These are phyloP conservation scores for Linderina pennispora DNA, from an alignment of 192 early-diverging fungal species.

Conservation along the genomic window DNA sequence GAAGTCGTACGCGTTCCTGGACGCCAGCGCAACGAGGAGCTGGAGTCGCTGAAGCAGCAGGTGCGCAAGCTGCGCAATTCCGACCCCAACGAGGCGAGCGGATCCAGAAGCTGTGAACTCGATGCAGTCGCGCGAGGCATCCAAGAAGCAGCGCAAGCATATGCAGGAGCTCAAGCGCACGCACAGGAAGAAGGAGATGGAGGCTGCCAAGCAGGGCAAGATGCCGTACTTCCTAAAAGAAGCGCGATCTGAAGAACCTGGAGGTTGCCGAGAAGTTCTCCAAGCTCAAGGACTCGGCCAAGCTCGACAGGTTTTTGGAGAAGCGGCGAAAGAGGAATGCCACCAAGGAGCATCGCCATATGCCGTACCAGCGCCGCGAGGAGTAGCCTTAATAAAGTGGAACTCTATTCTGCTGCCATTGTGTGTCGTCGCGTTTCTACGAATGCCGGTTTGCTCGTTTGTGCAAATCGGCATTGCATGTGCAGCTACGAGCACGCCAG, in stretches of 20 bases:
- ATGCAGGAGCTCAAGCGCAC: conserved; percentile 62
- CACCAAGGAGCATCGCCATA: conserved; percentile 66
- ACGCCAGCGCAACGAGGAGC: conserved; percentile 72
- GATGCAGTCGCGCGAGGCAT: conserved; percentile 49
- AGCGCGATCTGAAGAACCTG: conserved; percentile 72
- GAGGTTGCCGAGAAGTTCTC: conserved; percentile 85
- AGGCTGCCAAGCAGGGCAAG: conserved; percentile 81
- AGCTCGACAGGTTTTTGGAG: conserved; percentile 81
- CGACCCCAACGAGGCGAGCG: conserved; percentile 53
- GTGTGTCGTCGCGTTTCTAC: neutral
- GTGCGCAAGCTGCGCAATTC: conserved; percentile 56
- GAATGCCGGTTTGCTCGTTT: neutral
- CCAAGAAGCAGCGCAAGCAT: conserved; percentile 47
- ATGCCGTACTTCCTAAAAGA: conserved; percentile 89
- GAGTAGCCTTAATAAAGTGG: too few relatives aligned
- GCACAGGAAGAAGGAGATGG: conserved; percentile 76
- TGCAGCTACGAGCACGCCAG: too few relatives aligned
- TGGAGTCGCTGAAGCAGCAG: conserved; percentile 57
- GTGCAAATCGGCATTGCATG: neutral
- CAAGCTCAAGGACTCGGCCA: conserved; percentile 59
- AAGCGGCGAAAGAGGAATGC: conserved; percentile 93
- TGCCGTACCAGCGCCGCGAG: conserved; percentile 55
- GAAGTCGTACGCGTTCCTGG: conserved; percentile 86
- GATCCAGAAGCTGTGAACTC: conserved; percentile 55
- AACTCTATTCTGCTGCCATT: too few relatives aligned